phyloP scores from a whole-genome alignment of 441 rosid species.

The Corymbia calophylla region DNA sequence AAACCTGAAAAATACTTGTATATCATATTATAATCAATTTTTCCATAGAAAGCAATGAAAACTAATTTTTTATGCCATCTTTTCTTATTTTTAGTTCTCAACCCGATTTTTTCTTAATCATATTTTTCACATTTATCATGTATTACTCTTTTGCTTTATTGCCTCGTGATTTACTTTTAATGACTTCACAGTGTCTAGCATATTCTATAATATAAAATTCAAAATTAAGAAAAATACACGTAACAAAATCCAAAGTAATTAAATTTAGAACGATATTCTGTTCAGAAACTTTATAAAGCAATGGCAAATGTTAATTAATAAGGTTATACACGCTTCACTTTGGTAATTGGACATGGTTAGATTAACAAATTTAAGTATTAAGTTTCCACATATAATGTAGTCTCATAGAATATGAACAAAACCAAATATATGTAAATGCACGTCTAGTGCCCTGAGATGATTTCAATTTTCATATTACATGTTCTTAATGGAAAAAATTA shows the following conservation, averaged over 20 bases:
- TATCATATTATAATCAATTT: neutral
- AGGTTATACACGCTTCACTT: neutral
- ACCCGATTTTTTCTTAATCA: neutral
- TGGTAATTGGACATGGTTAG: neutral
- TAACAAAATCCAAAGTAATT: neutral
- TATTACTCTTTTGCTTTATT: neutral
- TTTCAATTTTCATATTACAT: neutral
- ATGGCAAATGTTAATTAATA: too few relatives aligned
- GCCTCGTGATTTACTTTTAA: neutral
- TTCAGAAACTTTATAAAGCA: neutral
- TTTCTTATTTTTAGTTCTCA: neutral
- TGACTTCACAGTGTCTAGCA: neutral
- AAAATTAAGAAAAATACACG: neutral
- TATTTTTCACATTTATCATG: neutral
- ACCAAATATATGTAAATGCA: neutral
- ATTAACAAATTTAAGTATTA: neutral
- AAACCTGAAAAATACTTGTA: neutral
- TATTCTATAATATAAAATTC: neutral
- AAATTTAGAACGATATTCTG: neutral
- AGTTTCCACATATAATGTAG: neutral
- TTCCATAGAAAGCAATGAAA: neutral
- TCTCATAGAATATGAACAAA: neutral
- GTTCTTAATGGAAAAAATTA: too few relatives aligned
- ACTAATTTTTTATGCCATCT: too few relatives aligned
- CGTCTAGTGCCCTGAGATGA: neutral